Conservation (phyloP, 31 red algal species). For the Endocladia muricata region DNA sequence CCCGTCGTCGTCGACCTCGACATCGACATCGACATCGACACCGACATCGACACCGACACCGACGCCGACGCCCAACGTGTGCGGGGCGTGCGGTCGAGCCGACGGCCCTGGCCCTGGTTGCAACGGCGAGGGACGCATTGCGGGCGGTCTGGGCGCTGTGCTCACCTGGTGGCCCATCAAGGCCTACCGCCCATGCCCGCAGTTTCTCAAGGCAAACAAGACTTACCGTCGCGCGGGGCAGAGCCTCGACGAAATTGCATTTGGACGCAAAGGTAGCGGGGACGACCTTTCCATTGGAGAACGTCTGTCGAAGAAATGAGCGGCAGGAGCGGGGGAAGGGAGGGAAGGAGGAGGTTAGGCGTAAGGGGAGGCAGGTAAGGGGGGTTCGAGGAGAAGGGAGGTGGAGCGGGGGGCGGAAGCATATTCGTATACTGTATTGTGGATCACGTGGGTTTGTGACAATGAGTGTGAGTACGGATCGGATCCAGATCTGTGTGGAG, state of each 20-base stretch:
- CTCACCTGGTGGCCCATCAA: conserved; percentile 90
- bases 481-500: no score
- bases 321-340: background rate
- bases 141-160: conserved; percentile 83
- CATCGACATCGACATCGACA: background rate
- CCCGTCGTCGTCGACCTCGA: background rate
- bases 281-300: conserved; percentile 65
- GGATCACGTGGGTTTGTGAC: no score
- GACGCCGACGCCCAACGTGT: background rate
- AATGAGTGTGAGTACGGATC: no score
- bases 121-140: conserved; percentile 71
- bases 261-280: conserved; percentile 62
- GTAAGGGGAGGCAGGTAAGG: no score
- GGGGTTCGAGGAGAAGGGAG: no score
- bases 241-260: conserved; percentile 85
- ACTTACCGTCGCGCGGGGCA: conserved; percentile 83
- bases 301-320: conserved; percentile 49
- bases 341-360: no score
- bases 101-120: conserved; percentile 54
- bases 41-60: background rate
- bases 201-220: conserved; percentile 65
- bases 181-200: conserved; percentile 82
- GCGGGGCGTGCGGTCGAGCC: conserved; percentile 40
- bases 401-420: no score
- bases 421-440: no score